These are phyloP conservation scores for Ustilago nuda DNA, from an alignment of 1,284 basidiomycete species.

Conservation along the genomic window DNA sequence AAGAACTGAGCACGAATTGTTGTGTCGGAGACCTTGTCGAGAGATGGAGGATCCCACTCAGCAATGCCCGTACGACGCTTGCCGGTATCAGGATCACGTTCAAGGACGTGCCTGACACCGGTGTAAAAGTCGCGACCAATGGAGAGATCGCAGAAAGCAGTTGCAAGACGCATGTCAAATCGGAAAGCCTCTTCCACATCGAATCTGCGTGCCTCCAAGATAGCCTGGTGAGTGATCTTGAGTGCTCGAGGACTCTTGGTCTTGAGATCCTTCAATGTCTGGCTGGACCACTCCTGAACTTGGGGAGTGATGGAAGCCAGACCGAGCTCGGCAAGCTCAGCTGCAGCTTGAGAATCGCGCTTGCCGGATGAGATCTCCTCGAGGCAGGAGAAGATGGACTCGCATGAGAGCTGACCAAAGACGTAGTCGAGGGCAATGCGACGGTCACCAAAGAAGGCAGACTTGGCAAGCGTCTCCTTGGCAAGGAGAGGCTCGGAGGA, in stretches of 20 bases:
- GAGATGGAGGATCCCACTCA: conserved; percentile 52
- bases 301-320: conserved; percentile 32
- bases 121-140: conserved; percentile 69
- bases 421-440: conserved; percentile 64
- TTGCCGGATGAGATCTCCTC: conserved; percentile 45
- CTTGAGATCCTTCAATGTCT: conserved; percentile 56
- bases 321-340: conserved; percentile 48
- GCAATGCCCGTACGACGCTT: conserved; percentile 60
- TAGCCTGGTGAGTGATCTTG: conserved; percentile 61
- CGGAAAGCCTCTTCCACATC: conserved; percentile 61
- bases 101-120: conserved; percentile 62
- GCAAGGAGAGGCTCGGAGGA: conserved; percentile 52
- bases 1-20: conserved; percentile 60
- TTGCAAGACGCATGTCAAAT: conserved; percentile 65
- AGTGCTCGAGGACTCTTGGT: conserved; percentile 63
- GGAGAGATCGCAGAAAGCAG: conserved; percentile 66
- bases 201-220: conserved; percentile 52
- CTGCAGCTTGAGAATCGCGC: conserved; percentile 40
- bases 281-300: conserved; percentile 51
- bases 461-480: conserved; percentile 41
- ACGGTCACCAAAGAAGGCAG: conserved; percentile 58
- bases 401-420: conserved; percentile 60
- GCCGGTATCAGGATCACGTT: conserved; percentile 62
- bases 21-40: conserved; percentile 58
- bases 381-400: conserved; percentile 57